These are phyloP conservation scores for Penicillium atrosanguineum DNA, from an alignment of 495 filamentous ascomycete genomes.

Conservation along the genomic window DNA sequence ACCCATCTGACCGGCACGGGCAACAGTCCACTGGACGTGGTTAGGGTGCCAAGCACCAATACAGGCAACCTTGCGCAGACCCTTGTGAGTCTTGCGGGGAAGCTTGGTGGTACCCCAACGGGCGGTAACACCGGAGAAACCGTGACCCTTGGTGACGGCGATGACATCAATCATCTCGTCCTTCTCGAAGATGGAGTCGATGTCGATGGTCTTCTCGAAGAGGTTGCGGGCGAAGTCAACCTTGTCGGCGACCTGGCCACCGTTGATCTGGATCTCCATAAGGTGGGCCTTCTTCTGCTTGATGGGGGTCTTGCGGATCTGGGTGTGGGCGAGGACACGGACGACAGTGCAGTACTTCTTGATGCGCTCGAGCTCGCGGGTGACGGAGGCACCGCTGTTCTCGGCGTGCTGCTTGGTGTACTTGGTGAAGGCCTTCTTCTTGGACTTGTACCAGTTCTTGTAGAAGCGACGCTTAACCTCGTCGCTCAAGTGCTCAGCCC, in stretches of 20 bases:
- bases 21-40: conserved; percentile 99
- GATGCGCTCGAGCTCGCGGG: conserved; percentile 97
- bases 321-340: conserved; percentile 98
- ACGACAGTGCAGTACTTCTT: conserved; percentile 99
- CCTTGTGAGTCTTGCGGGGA: conserved; percentile 99
- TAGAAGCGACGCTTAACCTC: conserved; percentile 99
- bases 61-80: conserved; percentile 99
- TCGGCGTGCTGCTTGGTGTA: conserved; percentile 99
- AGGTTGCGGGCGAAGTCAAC: conserved; percentile 89
- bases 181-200: conserved; percentile 96
- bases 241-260: conserved; percentile 91
- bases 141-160: conserved; percentile 99
- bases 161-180: conserved; percentile 99
- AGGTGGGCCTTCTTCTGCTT: conserved; percentile 99
- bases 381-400: conserved; percentile 80
- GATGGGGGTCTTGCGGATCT: conserved; percentile 97
- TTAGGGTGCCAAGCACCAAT: conserved; percentile 99
- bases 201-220: conserved; percentile 96
- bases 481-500: conserved; percentile 98
- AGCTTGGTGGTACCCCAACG: conserved; percentile 99
- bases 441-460: conserved; percentile 99
- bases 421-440: conserved; percentile 99
- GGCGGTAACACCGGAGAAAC: conserved; percentile 93
- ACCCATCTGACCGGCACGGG: conserved; percentile 99
- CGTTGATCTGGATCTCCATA: conserved; percentile 99